phyloP scores from a whole-genome alignment of 108 stramenopile genomes.

The Skeletonema costatum region DNA sequence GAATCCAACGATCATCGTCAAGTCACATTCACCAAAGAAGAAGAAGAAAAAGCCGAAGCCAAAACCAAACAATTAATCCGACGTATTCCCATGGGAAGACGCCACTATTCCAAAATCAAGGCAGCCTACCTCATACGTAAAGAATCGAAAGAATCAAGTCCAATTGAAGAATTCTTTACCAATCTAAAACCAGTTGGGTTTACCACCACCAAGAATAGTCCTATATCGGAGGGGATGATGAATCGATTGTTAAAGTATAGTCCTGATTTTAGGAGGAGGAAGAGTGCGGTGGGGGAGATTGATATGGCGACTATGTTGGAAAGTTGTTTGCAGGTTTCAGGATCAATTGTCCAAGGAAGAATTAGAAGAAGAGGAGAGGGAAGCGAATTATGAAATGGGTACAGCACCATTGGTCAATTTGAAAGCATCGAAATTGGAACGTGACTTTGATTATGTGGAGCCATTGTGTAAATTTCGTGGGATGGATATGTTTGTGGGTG shows the following conservation, averaged over 20 bases:
- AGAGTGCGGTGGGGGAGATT: background rate
- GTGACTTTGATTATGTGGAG: constrained; percentile 21
- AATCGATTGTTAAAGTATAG: background rate
- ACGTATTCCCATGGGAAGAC: background rate
- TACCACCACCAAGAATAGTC: background rate
- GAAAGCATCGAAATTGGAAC: background rate
- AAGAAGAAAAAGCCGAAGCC: background rate
- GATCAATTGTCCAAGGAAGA: background rate
- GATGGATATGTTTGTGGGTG: constrained; percentile 64
- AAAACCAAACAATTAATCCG: background rate
- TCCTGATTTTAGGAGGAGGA: background rate
- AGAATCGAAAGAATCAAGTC: background rate
- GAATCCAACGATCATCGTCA: background rate
- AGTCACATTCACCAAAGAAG: background rate
- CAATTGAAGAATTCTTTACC: background rate
- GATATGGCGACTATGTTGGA: background rate
- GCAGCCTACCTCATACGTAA: background rate
- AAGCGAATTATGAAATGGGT: background rate
- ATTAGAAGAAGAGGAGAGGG: background rate
- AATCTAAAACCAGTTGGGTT: background rate
- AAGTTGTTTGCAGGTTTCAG: background rate
- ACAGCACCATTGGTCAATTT: background rate
- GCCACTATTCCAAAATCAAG: background rate
- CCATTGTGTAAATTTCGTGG: constrained; percentile 54
- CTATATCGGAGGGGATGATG: background rate